A percentile compares a stretch with the other conserved stretches of the same genome.
These are phyloP conservation scores for Diutina catenulata DNA, from an alignment of 1,139 yeast genomes.

Conservation along the genomic window DNA sequence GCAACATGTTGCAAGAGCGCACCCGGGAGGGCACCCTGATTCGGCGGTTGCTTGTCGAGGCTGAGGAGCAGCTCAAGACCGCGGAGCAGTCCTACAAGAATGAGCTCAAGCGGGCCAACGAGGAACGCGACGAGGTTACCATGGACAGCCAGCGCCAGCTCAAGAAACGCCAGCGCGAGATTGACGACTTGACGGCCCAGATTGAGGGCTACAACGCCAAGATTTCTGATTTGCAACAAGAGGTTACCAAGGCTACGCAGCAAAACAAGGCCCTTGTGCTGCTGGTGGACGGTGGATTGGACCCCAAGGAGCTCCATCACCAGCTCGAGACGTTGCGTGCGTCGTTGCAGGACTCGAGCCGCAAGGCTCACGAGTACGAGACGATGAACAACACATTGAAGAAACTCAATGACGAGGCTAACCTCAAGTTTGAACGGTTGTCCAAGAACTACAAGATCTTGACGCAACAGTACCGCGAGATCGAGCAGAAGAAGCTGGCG, in stretches of 20 bases:
- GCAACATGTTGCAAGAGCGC: conserved; percentile 65
- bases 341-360: conserved; percentile 39
- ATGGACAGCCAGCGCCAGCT: conserved; percentile 36
- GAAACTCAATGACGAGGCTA: conserved; percentile 56
- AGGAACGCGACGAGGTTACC: conserved; percentile 52
- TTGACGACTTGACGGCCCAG: conserved; percentile 30
- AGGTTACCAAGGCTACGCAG: conserved; percentile 17
- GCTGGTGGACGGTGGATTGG: conserved; percentile 13
- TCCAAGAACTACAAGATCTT: conserved; percentile 54
- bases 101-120: conserved; percentile 26
- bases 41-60: conserved; percentile 56
- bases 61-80: conserved; percentile 45
- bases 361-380: conserved; percentile 44
- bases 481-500: conserved; percentile 8
- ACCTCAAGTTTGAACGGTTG: conserved; percentile 51
- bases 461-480: conserved; percentile 42
- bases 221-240: conserved; percentile 14
- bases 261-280: conserved; percentile 24
- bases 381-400: conserved; percentile 45
- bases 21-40: conserved; percentile 67
- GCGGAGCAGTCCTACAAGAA: conserved; percentile 24
- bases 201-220: conserved; percentile 17
- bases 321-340: conserved; percentile 38
- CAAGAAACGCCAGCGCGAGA: conserved; percentile 39
- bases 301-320: conserved; percentile 16